A percentile compares a stretch with the other conserved stretches of the same genome.
These are phyloP conservation scores for Cytospora schulzeri DNA, from an alignment of 2,329 filamentous ascomycete species.

Conservation along the genomic window DNA sequence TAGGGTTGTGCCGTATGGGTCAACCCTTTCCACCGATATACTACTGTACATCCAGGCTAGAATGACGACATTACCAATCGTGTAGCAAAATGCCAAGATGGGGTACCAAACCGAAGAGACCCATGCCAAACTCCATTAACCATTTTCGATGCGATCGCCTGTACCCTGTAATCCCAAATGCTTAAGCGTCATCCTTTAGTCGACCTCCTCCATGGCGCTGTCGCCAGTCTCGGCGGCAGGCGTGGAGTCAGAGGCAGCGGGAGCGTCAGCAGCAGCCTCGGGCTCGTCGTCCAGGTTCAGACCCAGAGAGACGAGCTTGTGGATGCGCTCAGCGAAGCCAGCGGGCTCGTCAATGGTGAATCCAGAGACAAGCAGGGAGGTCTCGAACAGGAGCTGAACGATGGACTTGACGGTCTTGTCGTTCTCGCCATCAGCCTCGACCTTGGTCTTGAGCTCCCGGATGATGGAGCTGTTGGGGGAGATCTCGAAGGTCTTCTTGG, in stretches of 20 bases:
- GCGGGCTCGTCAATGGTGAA: constrained; percentile 99
- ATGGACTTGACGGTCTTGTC: constrained; percentile 99
- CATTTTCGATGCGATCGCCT: constrained; percentile 43
- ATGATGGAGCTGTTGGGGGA: constrained; percentile 98
- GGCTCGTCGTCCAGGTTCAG: constrained; percentile 97
- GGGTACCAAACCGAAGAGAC: constrained; percentile 36
- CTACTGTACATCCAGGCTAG: constrained; percentile 27
- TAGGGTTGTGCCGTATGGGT: constrained; percentile 18
- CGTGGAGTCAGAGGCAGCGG: constrained; percentile 59
- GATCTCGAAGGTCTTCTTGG: constrained; percentile 99
- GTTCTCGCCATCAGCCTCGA: constrained; percentile 94
- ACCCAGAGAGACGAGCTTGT: constrained; percentile 98
- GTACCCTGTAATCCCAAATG: constrained; percentile 27
- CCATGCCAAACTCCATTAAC: constrained; percentile 44
- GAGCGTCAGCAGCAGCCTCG: constrained; percentile 67
- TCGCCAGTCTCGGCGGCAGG: constrained; percentile 68
- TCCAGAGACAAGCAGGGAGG: constrained; percentile 94
- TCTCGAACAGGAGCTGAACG: constrained; percentile 98
- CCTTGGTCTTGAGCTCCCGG: constrained; percentile 99
- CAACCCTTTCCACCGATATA: constrained; percentile 24
- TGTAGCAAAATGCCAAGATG: constrained; percentile 30
- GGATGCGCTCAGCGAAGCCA: constrained; percentile 96
- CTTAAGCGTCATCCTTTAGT: constrained; percentile 60
- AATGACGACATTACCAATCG: constrained; percentile 24
- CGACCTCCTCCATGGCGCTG: constrained; percentile 99